Base-by-base conservation (phyloP, 805 yeast genomes). In the Saccharomycopsis sp. region DNA sequence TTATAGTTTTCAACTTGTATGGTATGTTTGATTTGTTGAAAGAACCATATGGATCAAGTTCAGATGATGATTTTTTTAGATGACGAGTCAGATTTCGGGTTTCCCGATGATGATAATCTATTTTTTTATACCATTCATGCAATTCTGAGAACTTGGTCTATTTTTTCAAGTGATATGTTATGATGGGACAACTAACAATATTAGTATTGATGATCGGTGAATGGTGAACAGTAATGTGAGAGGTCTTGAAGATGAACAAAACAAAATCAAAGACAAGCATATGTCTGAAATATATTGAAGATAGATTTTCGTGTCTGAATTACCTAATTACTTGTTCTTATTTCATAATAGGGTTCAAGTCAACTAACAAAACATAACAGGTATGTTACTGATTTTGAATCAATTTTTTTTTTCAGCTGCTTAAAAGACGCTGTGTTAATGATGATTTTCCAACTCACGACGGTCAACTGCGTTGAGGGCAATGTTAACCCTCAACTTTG, bases 51-150 rank as follows among this genome's bases (percentile, higher is more conserved):
- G n/a, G n/a, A n/a, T n/a, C n/a, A n/a, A n/a, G n/a, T n/a, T n/a
- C n/a, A n/a, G n/a, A 55, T 68, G 76, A 71, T 64, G 77, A 72
- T 56, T 51, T 56, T 65, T 61, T 57, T 79, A 83, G 96, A 88
- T 87, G 96, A 87, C 96, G 96, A 87, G 96, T 87, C 96, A 76
- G 94, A 87, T 70, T 43, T 68, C 84, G 86, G 85, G 92, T 63
- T 81, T 71, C 84, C 85, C 84, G 81, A 73, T 86, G 96, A 85
- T 77, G 95, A 86, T 74, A 82, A 71, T 68, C 53, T 54, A 64
- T 66, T n/a, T 67, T 74, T 69, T 69, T 63, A 65, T 59, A 81
- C 96, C 96, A 87, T 87, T 88, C 96, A 87, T 87, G 96, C 96
- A 60, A 71, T 68, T 69, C 95, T 86, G 79, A 73, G 7, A 1